These are phyloP conservation scores for Stentor coeruleus DNA, from an alignment of 73 alveolate genomes.

Conservation along the genomic window DNA sequence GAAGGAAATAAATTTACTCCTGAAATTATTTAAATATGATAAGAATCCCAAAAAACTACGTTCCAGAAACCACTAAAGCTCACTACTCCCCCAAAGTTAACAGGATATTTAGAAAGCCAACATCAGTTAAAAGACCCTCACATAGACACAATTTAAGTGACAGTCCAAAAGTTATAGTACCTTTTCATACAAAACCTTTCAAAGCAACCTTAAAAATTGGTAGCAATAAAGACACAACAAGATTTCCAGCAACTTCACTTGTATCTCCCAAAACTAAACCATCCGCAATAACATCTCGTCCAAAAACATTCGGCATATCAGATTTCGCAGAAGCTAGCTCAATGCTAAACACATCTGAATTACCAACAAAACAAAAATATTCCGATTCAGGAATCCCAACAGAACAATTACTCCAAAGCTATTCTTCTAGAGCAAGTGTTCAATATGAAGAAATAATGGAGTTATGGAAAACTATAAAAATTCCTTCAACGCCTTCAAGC, in stretches of 20 bases:
- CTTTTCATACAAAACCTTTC: neutral
- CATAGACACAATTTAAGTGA: neutral
- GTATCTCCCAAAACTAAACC: neutral
- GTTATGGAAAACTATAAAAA: neutral
- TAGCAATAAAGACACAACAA: neutral
- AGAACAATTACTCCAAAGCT: neutral
- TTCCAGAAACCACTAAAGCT: neutral
- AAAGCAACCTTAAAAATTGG: neutral
- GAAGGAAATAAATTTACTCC: too few relatives aligned
- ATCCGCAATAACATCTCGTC: constrained; percentile 2
- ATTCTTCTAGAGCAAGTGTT: neutral
- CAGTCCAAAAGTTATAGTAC: neutral
- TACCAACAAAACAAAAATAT: neutral
- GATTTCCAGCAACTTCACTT: neutral
- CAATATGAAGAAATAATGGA: neutral
- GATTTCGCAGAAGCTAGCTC: neutral
- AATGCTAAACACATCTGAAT: neutral
- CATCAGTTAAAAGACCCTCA: neutral
- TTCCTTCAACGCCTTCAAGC: neutral
- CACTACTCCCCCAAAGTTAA: neutral
- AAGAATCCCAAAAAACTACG: neutral
- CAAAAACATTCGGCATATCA: neutral
- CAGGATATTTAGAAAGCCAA: neutral
- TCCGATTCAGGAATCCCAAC: neutral
- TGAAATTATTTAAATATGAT: neutral